phyloP scores from a whole-genome alignment of 2,329 filamentous ascomycete genomes.

The Fusarium multiceps region DNA sequence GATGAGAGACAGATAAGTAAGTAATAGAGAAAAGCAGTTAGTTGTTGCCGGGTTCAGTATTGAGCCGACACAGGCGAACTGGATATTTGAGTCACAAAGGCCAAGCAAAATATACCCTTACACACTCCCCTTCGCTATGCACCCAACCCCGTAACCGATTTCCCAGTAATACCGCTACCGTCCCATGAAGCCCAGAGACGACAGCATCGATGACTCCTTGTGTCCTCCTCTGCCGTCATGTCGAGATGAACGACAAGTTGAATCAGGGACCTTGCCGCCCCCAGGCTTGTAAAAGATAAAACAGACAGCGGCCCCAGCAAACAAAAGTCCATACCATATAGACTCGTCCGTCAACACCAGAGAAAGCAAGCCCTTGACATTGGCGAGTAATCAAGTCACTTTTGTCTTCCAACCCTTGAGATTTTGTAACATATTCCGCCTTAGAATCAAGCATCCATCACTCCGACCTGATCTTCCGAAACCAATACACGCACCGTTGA shows the following conservation, averaged over 20 bases:
- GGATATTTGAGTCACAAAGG: slow-evolving; percentile 51
- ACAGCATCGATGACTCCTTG: slow-evolving; percentile 1
- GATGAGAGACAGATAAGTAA: slow-evolving; percentile 30
- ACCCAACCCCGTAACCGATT: slow-evolving; percentile 53
- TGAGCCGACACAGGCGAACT: slow-evolving; percentile 47
- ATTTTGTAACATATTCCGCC: slow-evolving; percentile 51
- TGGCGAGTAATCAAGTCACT: slow-evolving; percentile 50
- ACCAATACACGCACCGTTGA: slow-evolving; percentile 52
- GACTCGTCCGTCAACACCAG: slow-evolving; percentile 49
- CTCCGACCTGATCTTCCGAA: slow-evolving; percentile 53
- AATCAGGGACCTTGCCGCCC: slow-evolving; percentile 13
- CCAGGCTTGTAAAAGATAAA: slow-evolving; percentile 51
- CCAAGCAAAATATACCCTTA: slow-evolving; percentile 53
- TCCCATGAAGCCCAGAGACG: slow-evolving; percentile 33
- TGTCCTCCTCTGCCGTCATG: slow-evolving; percentile 3
- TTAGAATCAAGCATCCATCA: slow-evolving; percentile 54
- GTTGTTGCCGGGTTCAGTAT: slow-evolving; percentile 31
- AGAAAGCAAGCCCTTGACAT: slow-evolving; percentile 45
- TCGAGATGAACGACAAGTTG: slow-evolving; percentile 6
- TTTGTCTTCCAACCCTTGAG: slow-evolving; percentile 56
- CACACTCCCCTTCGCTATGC: slow-evolving; percentile 60
- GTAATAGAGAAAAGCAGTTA: slow-evolving; percentile 43
- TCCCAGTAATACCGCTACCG: slow-evolving; percentile 56
- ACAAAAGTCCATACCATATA: slow-evolving; percentile 48
- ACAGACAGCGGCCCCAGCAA: slow-evolving; percentile 47